Evolutionary conservation across 495 filamentous ascomycete genomes (phyloP).

Genomic region (Tuber borchii): DNA sequence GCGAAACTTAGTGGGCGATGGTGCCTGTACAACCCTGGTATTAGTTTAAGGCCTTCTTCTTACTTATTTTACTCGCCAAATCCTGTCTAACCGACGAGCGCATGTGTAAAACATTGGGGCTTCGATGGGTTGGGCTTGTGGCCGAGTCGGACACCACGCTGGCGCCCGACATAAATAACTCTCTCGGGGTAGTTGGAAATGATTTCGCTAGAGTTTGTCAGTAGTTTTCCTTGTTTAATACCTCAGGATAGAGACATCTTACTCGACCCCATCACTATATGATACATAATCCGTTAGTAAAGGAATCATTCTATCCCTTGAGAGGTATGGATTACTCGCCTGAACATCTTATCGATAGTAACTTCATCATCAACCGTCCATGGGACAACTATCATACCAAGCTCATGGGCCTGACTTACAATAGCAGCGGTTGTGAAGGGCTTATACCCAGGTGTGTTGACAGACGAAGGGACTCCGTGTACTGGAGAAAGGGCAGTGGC

Average conservation of each 20-base stretch:
- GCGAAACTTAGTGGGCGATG: not conserved
- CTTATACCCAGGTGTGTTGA: conserved; percentile 37
- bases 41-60: not conserved
- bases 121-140: conserved; percentile 18
- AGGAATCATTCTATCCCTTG: not conserved
- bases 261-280: conserved; percentile 29
- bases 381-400: conserved; percentile 40
- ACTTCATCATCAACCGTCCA: conserved; percentile 43
- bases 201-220: conserved; percentile 17
- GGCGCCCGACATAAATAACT: conserved; percentile 31
- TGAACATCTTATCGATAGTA: conserved; percentile 40
- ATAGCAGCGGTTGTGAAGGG: conserved; percentile 38
- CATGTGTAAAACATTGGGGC: conserved; percentile 13
- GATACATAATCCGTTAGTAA: conserved; percentile 5
- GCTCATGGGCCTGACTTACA: conserved; percentile 35
- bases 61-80: not conserved
- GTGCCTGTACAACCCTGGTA: not conserved
- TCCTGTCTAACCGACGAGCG: not conserved
- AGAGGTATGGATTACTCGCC: conserved; percentile 19
- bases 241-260: conserved; percentile 6
- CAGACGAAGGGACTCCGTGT: conserved; percentile 27
- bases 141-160: conserved; percentile 27
- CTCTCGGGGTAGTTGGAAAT: conserved; percentile 42
- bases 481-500: conserved; percentile 29
- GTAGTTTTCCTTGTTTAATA: not conserved